Conservation (phyloP, 1,139 yeast genomes). For the Tardiomyces digboiensis region DNA sequence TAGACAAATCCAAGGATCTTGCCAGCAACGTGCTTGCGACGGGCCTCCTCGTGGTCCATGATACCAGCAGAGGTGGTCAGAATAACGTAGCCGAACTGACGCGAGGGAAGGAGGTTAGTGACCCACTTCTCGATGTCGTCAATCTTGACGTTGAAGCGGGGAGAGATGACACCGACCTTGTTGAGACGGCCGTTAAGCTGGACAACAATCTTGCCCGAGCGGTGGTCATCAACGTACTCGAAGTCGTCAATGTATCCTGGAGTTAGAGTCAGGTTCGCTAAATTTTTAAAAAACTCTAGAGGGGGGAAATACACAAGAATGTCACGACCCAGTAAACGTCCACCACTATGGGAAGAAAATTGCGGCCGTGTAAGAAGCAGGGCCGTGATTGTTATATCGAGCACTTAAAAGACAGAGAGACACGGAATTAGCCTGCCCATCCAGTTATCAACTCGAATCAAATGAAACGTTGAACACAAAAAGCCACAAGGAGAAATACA, state of each 20-base stretch:
- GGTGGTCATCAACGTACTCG: constrained; percentile 98
- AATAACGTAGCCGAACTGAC: constrained; percentile 97
- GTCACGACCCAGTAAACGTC: background rate
- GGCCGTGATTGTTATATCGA: constrained; percentile 75
- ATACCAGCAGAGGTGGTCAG: constrained; percentile 99
- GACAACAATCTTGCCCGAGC: constrained; percentile 96
- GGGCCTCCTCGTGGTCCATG: constrained; percentile 99
- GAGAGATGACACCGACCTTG: constrained; percentile 98
- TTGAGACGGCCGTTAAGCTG: constrained; percentile 97
- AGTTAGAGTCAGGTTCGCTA: constrained; percentile 1
- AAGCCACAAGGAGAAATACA: background rate
- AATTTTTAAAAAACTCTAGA: no score
- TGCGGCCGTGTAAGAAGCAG: constrained; percentile 9
- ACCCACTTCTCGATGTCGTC: constrained; percentile 97
- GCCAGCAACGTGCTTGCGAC: constrained; percentile 99
- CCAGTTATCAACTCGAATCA: constrained; percentile 73
- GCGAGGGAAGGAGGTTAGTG: constrained; percentile 93
- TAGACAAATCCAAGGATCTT: constrained; percentile 95
- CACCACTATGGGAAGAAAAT: background rate
- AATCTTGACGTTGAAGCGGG: constrained; percentile 95
- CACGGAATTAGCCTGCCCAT: constrained; percentile 87
- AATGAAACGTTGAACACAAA: no score
- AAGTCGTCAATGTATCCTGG: constrained; percentile 95
- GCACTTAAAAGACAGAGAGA: constrained; percentile 96
- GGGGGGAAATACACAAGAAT: background rate